phyloP scores from a whole-genome alignment of 345 rosid genomes.

The Theobroma cacao region DNA sequence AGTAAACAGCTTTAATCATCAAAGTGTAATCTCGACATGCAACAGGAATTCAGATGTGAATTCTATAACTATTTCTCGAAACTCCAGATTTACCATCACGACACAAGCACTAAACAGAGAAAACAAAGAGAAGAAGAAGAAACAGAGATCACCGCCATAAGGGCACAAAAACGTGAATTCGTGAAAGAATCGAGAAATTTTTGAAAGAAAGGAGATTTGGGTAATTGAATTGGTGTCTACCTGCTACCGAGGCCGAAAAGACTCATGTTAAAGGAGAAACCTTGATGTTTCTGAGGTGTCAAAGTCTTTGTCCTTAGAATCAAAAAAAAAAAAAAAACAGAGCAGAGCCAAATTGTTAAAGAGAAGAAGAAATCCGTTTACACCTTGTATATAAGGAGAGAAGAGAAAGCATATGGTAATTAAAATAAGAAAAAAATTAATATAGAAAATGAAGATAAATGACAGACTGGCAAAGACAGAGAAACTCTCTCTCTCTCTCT shows the following conservation, averaged over 20 bases:
- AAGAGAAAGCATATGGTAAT: background rate
- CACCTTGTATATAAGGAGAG: background rate
- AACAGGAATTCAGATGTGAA: background rate
- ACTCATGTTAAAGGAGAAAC: constrained; percentile 34
- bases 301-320: background rate
- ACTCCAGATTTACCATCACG: background rate
- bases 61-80: background rate
- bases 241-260: constrained; percentile 60
- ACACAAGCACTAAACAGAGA: background rate
- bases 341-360: background rate
- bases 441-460: constrained; percentile 2
- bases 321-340: background rate
- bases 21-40: background rate
- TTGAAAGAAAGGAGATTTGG: background rate
- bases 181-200: background rate
- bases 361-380: background rate
- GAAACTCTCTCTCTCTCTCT: background rate
- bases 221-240: constrained; percentile 7
- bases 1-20: background rate
- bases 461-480: constrained; percentile 32
- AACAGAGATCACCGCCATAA: background rate
- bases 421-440: background rate
- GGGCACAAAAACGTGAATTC: background rate
- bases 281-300: background rate
- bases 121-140: background rate